Base-by-base conservation (phyloP, 2,329 filamentous ascomycete genomes). In the Periglandula ipomoeae region DNA sequence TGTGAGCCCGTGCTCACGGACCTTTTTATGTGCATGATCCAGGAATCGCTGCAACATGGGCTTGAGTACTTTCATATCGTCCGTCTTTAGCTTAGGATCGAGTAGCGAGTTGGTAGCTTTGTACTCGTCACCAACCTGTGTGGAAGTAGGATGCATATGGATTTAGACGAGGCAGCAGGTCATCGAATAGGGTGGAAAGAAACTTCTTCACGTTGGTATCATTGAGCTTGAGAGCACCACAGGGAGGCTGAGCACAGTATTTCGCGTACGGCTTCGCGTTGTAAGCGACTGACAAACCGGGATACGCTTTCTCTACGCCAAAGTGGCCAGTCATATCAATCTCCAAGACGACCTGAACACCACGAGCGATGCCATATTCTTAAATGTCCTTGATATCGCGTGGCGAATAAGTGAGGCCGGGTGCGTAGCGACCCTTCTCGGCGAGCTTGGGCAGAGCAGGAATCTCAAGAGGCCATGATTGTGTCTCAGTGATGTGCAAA, bases 391-490 rank as follows among this genome's bases (percentile, higher is more conserved):
- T 64, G 26, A 95, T 70, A 52, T 89, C 82, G 2, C 69, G 65
- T 0, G 82, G 74, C 1, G 76, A 79, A 69, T 93, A 95, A 0
- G 79, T 78, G 46, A 87, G 71, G 41, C 77, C 78, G 17, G 74
- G 70, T 22, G 74, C 73, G 61, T 94, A 94, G 1, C 87, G 84
- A 32, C 88, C 89, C 62, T 87, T 83, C 46, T 73, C 66, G 3
- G 87, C 75, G 2, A 95, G 72, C 50, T 84, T 76, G 3, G 89
- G 64, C 53, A 95, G 67, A 2, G 84, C 67, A 1, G 87, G 85
- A 44, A 95, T 83, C 56, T 89, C 87, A 22, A 95, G 71, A 0
- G 89, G 89, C 85, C 88, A 94, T 4, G 87, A 87, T 65, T 94
- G 88, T 15, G 84, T 82, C 65, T 94, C 88, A 4, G 87, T 93